These are phyloP conservation scores for Triglochin maritima DNA, from an alignment of 106 monocot genomes.

Conservation along the genomic window DNA sequence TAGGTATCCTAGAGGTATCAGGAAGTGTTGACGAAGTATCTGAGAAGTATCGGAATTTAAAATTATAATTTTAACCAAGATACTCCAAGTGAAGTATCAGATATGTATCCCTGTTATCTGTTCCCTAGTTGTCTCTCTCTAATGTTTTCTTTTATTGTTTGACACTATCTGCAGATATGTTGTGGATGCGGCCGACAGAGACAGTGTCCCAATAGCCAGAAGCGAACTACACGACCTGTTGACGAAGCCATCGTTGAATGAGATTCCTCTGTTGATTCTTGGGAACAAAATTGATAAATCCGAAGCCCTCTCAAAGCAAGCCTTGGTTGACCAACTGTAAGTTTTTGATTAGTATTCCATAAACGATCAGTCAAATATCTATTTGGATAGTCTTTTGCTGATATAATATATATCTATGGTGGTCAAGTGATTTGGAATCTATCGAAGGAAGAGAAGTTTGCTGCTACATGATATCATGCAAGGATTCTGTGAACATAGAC, in stretches of 20 bases:
- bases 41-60: too few relatives aligned
- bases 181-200: constrained; percentile 86
- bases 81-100: too few relatives aligned
- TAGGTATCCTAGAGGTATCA: too few relatives aligned
- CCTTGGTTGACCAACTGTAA: constrained; percentile 80
- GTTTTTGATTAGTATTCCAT: constrained; percentile 4
- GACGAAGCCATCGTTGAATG: constrained; percentile 59
- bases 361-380: not conserved
- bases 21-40: too few relatives aligned
- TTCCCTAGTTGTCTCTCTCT: too few relatives aligned
- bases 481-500: constrained; percentile 31
- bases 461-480: constrained; percentile 33
- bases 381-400: not conserved
- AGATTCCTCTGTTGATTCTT: constrained; percentile 79
- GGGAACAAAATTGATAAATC: constrained; percentile 97
- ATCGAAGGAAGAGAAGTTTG: constrained; percentile 18
- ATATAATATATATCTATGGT: not conserved
- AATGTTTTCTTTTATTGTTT: not conserved
- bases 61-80: too few relatives aligned
- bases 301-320: constrained; percentile 82
- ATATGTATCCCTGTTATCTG: too few relatives aligned
- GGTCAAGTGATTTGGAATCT: constrained; percentile 8
- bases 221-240: constrained; percentile 82
- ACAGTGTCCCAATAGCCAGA: constrained; percentile 71
- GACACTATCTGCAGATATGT: constrained; percentile 39